Evolutionary conservation across 108 stramenopile species (phyloP), one percentile per base, ranked within the genome.

Genomic region (Nitzschia sp.): DNA sequence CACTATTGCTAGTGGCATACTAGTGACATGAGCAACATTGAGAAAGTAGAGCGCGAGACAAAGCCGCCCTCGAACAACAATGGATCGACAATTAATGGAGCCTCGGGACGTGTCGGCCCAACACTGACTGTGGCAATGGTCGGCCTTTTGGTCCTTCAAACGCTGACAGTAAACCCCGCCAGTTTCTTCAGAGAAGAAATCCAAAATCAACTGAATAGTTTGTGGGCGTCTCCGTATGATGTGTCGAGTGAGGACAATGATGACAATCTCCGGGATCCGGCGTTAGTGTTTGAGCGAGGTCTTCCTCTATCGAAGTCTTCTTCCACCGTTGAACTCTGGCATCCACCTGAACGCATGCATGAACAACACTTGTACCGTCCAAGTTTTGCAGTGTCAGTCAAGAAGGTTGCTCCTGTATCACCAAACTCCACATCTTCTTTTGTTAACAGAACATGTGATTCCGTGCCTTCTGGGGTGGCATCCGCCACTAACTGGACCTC

Each of bases 281-380:
- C 46, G 29, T 48, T 48, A 6, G 46, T 17, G 46, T 48, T 48
- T 48, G 46, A 48, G 46, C 46, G 46, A 17, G 46, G 46, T 17
- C 17, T 48, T 15, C 14, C 14, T 34, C 29, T 34, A 5, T 17
- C 17, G 46, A 48, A 48, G 3, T 17, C 46, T 17, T 48, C 46
- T 1, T 48, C 46, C n/a, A 48, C 46, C 6, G 46, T 48, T 15
- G 46, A 48, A 48, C 46, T 48, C 3, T 48, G 46, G 46, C 46
- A 48, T 6, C 14, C n/a, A 48, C 46, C 14, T 17, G 46, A 48
- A 17, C 10, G 10, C 11, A 11, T 34, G 19, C 34, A 17, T 38
- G 37, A 21, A 20, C 6, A 8, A 24, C 61, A 43, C 8, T 62
- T 62, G 43, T 62, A 22, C 21, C 41, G 61, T 20, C 61, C 61